A percentile compares a stretch with the other conserved stretches of the same genome.
Conservation (phyloP, 2,329 filamentous ascomycete species). For the Arthroderma uncinatum region DNA sequence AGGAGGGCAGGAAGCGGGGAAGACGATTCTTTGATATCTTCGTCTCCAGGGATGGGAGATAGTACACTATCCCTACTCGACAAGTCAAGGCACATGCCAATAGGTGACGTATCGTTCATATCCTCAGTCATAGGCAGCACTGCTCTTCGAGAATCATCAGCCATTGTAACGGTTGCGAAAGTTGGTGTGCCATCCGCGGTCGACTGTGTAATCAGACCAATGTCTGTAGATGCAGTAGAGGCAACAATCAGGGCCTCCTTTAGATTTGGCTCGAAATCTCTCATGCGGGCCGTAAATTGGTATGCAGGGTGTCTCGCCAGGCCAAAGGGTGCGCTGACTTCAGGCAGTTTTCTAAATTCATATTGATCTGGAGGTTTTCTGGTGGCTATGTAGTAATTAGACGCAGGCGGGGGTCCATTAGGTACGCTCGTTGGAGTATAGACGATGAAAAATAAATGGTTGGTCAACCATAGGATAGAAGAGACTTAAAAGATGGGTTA, state of each 20-base stretch:
- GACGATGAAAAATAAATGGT: slow-evolving; percentile 68
- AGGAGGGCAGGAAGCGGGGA: slow-evolving; percentile 74
- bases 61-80: slow-evolving; percentile 68
- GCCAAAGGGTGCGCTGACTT: slow-evolving; percentile 63
- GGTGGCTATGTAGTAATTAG: slow-evolving; percentile 69
- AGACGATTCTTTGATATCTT: slow-evolving; percentile 68
- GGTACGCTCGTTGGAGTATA: slow-evolving; percentile 55
- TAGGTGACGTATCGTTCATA: slow-evolving; percentile 59
- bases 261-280: slow-evolving; percentile 67
- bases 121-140: slow-evolving; percentile 58
- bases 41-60: slow-evolving; percentile 64
- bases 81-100: slow-evolving; percentile 75
- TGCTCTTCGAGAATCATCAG: slow-evolving; percentile 64
- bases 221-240: slow-evolving; percentile 67
- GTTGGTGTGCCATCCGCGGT: slow-evolving; percentile 50
- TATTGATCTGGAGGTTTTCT: slow-evolving; percentile 46
- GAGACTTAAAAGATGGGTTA: slow-evolving; percentile 44
- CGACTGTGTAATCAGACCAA: slow-evolving; percentile 67
- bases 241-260: slow-evolving; percentile 72
- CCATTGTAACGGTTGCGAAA: slow-evolving; percentile 62
- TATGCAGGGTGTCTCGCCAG: slow-evolving; percentile 56
- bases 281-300: slow-evolving; percentile 65
- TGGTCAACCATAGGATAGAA: slow-evolving; percentile 78
- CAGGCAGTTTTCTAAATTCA: slow-evolving; percentile 60
- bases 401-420: slow-evolving; percentile 47